Percentiles rank a stretch among this genome's conserved stretches.
Evolutionary conservation across 2,329 filamentous ascomycete genomes (phyloP).

Genomic region (Fusarium transvaalense): DNA sequence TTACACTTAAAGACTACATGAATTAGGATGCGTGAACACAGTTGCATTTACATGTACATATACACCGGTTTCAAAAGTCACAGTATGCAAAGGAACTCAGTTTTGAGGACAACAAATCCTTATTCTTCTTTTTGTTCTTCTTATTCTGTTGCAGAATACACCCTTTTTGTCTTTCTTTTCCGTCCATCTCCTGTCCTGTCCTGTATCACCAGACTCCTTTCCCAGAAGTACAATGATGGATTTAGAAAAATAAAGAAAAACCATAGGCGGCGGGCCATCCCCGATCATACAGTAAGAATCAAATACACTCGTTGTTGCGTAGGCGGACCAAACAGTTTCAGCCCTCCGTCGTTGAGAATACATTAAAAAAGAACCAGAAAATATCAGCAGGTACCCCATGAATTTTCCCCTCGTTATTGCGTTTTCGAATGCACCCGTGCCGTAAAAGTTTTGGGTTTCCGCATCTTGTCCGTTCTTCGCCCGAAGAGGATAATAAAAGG

Average conservation of each 20-base stretch:
- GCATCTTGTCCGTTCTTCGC: conserved; percentile 26
- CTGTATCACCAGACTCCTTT: conserved; percentile 31
- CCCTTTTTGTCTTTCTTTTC: conserved; percentile 40
- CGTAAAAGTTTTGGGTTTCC: conserved; percentile 29
- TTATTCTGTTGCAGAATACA: conserved; percentile 37
- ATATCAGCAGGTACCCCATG: conserved; percentile 13
- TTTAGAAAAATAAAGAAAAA: conserved; percentile 14
- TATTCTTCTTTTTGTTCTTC: conserved; percentile 39
- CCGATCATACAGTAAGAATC: conserved; percentile 37
- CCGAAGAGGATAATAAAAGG: conserved; percentile 17
- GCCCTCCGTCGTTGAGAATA: conserved; percentile 28
- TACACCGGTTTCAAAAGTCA: background rate
- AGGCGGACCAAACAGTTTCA: conserved; percentile 7
- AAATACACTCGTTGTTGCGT: conserved; percentile 26
- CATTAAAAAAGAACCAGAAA: conserved; percentile 32
- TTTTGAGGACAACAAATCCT: conserved; percentile 32
- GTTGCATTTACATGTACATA: no score
- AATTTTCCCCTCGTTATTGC: conserved; percentile 22
- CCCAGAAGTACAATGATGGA: conserved; percentile 27
- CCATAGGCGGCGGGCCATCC: conserved; percentile 12
- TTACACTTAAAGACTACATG: background rate
- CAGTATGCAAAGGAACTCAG: background rate
- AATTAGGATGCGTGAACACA: no score
- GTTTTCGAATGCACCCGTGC: conserved; percentile 31
- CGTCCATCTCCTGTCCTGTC: conserved; percentile 14